Evolutionary conservation across 1,139 yeast genomes (phyloP), one percentile per base, ranked within the genome.

Genomic region (Suhomyces bribrorum): DNA sequence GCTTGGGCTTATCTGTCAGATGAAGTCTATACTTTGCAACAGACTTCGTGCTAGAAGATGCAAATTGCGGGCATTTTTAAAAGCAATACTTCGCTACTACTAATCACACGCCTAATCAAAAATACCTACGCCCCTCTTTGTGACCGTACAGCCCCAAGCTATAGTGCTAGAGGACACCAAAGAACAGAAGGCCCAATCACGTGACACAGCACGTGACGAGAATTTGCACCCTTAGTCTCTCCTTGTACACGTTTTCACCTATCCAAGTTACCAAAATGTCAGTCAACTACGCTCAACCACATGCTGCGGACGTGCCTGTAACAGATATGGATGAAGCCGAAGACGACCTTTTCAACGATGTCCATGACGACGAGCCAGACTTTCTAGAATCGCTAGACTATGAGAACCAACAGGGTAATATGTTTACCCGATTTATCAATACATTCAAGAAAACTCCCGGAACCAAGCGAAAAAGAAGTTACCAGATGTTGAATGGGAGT

Each of bases 241-340:
- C 22, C 8, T 8, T 18, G 8, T 18, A 18, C 22, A 20, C 23
- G 23, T 20, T 20, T 20, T 20, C 6, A 20, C 11, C 4, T n/a
- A 8, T 20, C 23, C 11, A 20, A 20, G 11, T 5, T n/a, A 14
- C 24, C 22, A 28, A 22, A 14, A 48, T 50, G 54, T 44, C 49
- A 18, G 42, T 45, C 14, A 48, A 48, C 32, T 44, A 44, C 36
- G 37, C 42, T 22, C 23, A 46, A 5, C 57, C 61, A 1, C 77
- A 74, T 47, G 59, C 59, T 1, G 78, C 71, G 7, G 86, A 81
- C 47, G 59, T 77, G 2, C 86, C 86, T 0, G 69, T 81, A 11
- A 75, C 82, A 1, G 73, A 80, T 48, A 61, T 81, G 41, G 86
- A 81, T 48, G 81, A 69, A 6, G 61, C 59, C 1, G 79, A 73